A percentile compares a stretch with the other conserved stretches of the same genome.
Conservation (phyloP, 257 asterid species). For the Petunia axillaris region DNA sequence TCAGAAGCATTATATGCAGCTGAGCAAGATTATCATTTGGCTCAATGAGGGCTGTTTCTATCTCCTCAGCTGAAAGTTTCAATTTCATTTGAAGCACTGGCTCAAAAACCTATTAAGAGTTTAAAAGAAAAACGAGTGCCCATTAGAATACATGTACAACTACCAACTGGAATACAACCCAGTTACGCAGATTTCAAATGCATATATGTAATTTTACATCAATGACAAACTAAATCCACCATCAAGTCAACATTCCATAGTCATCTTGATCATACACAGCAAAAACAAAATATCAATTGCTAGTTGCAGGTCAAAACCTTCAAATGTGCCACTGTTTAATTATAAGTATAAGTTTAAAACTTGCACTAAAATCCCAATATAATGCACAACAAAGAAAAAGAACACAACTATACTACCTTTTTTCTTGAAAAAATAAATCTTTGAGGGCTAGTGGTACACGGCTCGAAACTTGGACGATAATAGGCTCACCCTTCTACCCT, state of each 20-base stretch:
- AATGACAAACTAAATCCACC: neutral
- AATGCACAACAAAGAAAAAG: neutral
- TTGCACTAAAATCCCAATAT: neutral
- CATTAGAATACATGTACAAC: neutral
- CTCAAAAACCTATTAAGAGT: slow-evolving; percentile 62
- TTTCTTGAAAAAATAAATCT: too few relatives aligned
- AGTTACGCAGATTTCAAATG: neutral
- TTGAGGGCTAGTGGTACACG: too few relatives aligned
- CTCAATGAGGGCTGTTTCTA: slow-evolving; percentile 76
- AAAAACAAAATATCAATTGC: neutral
- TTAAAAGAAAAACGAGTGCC: slow-evolving; percentile 13
- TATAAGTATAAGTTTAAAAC: neutral
- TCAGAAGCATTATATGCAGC: slow-evolving; percentile 74
- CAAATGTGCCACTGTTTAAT: neutral
- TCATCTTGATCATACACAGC: neutral
- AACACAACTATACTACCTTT: too few relatives aligned
- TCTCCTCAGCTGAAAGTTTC: slow-evolving; percentile 84
- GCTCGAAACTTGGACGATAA: too few relatives aligned
- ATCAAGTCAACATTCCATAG: slow-evolving; percentile 4
- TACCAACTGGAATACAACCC: neutral
- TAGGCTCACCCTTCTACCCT: too few relatives aligned
- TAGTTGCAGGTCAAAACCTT: slow-evolving; percentile 16
- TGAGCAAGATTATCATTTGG: slow-evolving; percentile 64
- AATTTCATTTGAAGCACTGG: slow-evolving; percentile 54
- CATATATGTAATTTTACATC: neutral